Evolutionary conservation across 495 filamentous ascomycete genomes (phyloP).

Genomic region (Emericellopsis terricola): DNA sequence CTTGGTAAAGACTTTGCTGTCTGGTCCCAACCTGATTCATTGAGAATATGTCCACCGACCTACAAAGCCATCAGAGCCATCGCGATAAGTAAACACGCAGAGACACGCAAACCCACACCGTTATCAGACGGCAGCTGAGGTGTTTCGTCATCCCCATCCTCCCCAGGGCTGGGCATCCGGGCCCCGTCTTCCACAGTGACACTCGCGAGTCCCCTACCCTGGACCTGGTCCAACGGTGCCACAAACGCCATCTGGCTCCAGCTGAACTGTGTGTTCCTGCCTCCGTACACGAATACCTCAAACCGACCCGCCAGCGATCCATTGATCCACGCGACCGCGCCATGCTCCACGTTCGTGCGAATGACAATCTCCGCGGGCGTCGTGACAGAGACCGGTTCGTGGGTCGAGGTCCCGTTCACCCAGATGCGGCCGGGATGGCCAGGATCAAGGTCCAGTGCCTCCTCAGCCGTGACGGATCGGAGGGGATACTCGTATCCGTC

Average conservation of each 20-base stretch:
- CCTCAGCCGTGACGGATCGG: slow-evolving; percentile 14
- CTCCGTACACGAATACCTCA: slow-evolving; percentile 36
- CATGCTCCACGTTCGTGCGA: slow-evolving; percentile 17
- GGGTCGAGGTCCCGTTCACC: slow-evolving; percentile 18
- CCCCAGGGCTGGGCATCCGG: too few relatives aligned
- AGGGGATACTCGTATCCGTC: slow-evolving; percentile 36
- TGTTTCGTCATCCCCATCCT: background rate
- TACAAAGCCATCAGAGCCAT: too few relatives aligned
- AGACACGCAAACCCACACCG: too few relatives aligned
- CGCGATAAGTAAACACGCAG: too few relatives aligned
- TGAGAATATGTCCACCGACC: too few relatives aligned
- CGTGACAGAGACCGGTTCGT: slow-evolving; percentile 8
- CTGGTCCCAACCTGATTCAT: too few relatives aligned
- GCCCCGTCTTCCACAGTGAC: slow-evolving; percentile 7
- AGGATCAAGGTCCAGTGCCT: slow-evolving; percentile 17
- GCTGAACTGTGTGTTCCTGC: slow-evolving; percentile 27
- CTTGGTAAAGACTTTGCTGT: too few relatives aligned
- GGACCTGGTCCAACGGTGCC: slow-evolving; percentile 22
- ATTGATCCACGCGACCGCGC: slow-evolving; percentile 29
- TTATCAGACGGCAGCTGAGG: background rate
- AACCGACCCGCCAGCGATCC: slow-evolving; percentile 28
- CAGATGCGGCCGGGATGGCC: slow-evolving; percentile 21
- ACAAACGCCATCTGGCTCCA: slow-evolving; percentile 44
- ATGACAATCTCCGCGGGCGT: slow-evolving; percentile 14
- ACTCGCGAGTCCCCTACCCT: slow-evolving; percentile 11